A percentile compares a stretch with the other conserved stretches of the same genome.
phyloP scores from a whole-genome alignment of 805 yeast species.

The Torulaspora delbrueckii region DNA sequence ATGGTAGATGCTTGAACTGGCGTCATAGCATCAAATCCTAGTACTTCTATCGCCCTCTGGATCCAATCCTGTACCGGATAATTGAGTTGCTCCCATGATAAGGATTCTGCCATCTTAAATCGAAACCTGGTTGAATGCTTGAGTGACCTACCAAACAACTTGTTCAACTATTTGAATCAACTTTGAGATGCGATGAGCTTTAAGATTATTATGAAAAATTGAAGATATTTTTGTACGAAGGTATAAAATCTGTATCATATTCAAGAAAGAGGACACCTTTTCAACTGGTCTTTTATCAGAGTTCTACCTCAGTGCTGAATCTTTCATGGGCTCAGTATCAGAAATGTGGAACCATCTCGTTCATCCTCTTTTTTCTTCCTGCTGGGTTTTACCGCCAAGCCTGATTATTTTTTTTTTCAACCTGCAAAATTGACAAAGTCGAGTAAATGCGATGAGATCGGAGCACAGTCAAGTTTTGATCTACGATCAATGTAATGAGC shows the following conservation, averaged over 20 bases:
- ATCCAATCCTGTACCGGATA: constrained; percentile 65
- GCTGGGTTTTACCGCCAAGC: neutral
- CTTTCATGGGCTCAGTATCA: neutral
- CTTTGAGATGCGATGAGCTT: constrained; percentile 4
- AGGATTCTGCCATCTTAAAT: constrained; percentile 38
- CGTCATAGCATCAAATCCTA: constrained; percentile 81
- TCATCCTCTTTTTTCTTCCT: neutral
- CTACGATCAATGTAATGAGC: constrained; percentile 1
- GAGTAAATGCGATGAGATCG: neutral
- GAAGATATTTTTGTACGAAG: constrained; percentile 6
- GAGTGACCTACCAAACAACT: neutral
- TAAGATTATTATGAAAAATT: neutral
- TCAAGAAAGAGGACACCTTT: no score
- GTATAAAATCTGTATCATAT: neutral
- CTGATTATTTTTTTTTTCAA: neutral
- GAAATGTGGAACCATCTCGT: neutral
- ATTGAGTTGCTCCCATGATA: constrained; percentile 56
- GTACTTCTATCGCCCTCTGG: constrained; percentile 56
- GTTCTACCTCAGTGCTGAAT: no score
- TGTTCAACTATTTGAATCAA: neutral
- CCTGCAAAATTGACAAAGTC: neutral
- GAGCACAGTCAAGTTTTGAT: neutral
- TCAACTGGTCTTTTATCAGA: no score
- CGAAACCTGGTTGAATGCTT: neutral
- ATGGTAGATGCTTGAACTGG: constrained; percentile 96